Base-by-base conservation (phyloP, 345 rosid species). In the Bruguiera sexangula region DNA sequence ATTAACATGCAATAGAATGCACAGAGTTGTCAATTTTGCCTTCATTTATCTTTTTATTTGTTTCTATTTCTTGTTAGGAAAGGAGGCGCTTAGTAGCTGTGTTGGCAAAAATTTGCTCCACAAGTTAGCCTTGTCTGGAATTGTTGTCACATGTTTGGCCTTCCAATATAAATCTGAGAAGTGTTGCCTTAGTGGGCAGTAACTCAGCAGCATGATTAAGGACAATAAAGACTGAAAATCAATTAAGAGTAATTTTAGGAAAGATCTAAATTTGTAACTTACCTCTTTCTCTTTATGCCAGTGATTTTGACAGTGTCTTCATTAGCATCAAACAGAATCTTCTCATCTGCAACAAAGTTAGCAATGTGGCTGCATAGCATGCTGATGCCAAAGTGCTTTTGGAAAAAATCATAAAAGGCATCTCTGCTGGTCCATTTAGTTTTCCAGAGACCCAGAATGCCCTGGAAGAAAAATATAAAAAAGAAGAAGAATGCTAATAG, bases 261-360 rank as follows among this genome's bases (percentile, higher is more conserved):
- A 48, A 43, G 18, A 22, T 24, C 55, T 70, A 16, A 60, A 63
- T 57, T 27, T 61, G 64, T 19, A 80, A 70, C 63, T 50, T 72
- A 91, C 98, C 96, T 81, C 72, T 82, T 85, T 84, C 96, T 89
- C 85, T 91, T 91, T 69, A 68, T 60, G 66, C 85, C 87, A 79
- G 74, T 75, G 74, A 65, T 68, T 60, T 69, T 73, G 71, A 71
- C 76, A 76, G 79, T 75, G 75, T 76, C 85, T 68, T 80, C 80
- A 62, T 22, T 69, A 74, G 74, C 74, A 67, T 60, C 77, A 66
- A 62, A 65, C 60, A 68, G 73, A 66, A 73, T 77, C 73, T 73
- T 78, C 30, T 77, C 82, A 67, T 62, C 95, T 89, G 88, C 75
- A 81, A 78, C 43, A 60, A 73, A 11, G 59, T 56, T 36, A 69